A percentile compares a stretch with the other conserved stretches of the same genome.
Conservation (phyloP, 306 rosid genomes). For the Ceratonia siliqua region DNA sequence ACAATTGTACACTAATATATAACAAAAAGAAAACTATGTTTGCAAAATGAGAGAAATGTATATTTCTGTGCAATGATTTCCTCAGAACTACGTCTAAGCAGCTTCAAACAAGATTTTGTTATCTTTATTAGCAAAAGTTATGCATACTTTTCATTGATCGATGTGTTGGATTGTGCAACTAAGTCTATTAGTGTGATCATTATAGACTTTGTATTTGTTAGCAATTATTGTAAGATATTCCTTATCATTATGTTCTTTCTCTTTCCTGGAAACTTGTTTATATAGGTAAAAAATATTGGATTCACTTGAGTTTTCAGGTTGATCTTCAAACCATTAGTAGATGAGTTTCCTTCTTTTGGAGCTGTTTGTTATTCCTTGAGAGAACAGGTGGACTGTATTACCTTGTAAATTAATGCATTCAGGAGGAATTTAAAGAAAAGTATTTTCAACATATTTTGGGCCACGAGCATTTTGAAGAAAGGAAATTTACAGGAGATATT, state of each 20-base stretch:
- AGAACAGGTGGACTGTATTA: slow-evolving; percentile 59
- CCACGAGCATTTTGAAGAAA: slow-evolving; percentile 19
- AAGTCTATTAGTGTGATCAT: slow-evolving; percentile 22
- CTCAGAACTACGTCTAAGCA: background rate
- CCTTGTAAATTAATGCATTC: slow-evolving; percentile 23
- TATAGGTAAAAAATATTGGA: slow-evolving; percentile 94
- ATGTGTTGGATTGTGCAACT: slow-evolving; percentile 4
- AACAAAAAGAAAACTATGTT: too few relatives aligned
- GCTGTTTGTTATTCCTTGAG: slow-evolving; percentile 81
- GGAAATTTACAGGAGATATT: slow-evolving; percentile 11
- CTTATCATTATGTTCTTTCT: slow-evolving; percentile 36
- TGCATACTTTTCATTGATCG: slow-evolving; percentile 16
- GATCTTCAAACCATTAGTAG: slow-evolving; percentile 88
- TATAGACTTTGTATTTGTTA: slow-evolving; percentile 6
- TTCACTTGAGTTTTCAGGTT: slow-evolving; percentile 99
- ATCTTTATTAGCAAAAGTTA: slow-evolving; percentile 20
- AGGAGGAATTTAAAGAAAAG: background rate
- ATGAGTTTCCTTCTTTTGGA: slow-evolving; percentile 87
- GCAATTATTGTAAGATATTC: slow-evolving; percentile 25
- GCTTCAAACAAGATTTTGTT: slow-evolving; percentile 15
- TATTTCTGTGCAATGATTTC: too few relatives aligned
- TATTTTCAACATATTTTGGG: background rate
- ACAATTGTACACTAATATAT: too few relatives aligned
- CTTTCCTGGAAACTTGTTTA: slow-evolving; percentile 47
- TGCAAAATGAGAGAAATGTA: too few relatives aligned